A percentile compares a stretch with the other conserved stretches of the same genome.
Conservation (phyloP, 1,284 basidiomycete genomes). For the Tilletia indica region DNA sequence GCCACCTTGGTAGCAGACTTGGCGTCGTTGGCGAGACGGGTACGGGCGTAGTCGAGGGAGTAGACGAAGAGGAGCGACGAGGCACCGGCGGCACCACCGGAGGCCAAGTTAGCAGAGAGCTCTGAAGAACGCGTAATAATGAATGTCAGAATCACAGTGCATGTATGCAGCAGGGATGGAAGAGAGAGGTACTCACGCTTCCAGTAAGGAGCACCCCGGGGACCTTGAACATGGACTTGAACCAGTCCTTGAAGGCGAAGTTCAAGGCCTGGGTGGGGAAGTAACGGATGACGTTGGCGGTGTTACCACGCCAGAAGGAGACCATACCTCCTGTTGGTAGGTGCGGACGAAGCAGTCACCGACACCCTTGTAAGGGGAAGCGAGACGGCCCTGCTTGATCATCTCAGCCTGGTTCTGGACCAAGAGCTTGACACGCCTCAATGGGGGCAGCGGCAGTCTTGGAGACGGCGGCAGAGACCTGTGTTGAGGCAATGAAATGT, state of each 20-base stretch:
- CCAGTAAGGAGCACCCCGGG: conserved; percentile 54
- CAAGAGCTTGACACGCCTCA: conserved; percentile 56
- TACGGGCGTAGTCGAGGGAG: conserved; percentile 57
- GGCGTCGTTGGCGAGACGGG: conserved; percentile 57
- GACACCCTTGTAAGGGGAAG: conserved; percentile 56
- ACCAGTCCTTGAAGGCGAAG: conserved; percentile 46
- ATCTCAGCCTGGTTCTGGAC: conserved; percentile 58
- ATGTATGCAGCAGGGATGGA: too few relatives aligned
- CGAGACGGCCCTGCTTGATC: conserved; percentile 57
- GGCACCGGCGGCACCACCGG: conserved; percentile 57
- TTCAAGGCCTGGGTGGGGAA: conserved; percentile 56
- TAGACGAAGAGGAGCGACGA: conserved; percentile 56
- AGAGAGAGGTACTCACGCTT: conserved; percentile 31
- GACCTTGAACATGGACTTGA: conserved; percentile 51
- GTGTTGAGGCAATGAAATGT: not conserved
- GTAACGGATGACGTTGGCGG: conserved; percentile 56
- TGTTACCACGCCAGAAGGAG: conserved; percentile 57
- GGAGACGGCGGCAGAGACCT: conserved; percentile 54
- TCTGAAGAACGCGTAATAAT: conserved; percentile 17
- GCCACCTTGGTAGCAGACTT: conserved; percentile 55
- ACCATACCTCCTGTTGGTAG: conserved; percentile 55
- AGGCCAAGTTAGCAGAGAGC: conserved; percentile 55
- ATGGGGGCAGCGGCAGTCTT: conserved; percentile 57
- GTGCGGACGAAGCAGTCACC: conserved; percentile 56
- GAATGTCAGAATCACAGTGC: too few relatives aligned